Evolutionary conservation across 225 moss, liverwort and hornwort species (phyloP), one percentile per base, ranked within the genome.

Genomic region (Polytrichum formosum): DNA sequence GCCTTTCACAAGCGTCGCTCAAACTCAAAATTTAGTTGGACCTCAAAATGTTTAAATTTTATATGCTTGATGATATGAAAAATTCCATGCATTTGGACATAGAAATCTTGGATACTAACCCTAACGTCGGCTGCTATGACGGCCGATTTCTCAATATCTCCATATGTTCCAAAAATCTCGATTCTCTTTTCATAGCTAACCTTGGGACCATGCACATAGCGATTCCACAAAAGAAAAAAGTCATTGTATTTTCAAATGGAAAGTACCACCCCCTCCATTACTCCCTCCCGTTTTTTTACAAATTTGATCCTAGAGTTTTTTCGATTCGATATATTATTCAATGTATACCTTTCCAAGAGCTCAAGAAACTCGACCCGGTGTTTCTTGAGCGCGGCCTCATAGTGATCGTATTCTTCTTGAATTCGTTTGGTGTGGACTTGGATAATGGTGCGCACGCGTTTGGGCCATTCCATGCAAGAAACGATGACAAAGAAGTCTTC

Each of bases 401-500:
- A 91, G 9, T 74, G 70, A 60, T 96, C 91, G 55, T 93, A 96
- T 75, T 91, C 93, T 64, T 93, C 93, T 81, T 92, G 91, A n/a
- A 96, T 96, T 63, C 95, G 82, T 70, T 80, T 93, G 54, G 88
- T 86, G 67, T 96, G 95, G 10, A 93, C 93, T 68, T 79, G 77
- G 16, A 96, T 78, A 30, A 96, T 80, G 54, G 88, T 88, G 71
- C 65, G 77, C 18, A 96, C 77, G 0, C 95, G 91, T 64, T 91
- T 96, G 0, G 95, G 91, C 95, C 93, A 96, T 80, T 96, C 95
- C 64, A 91, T 91, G 0, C 82, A 83, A n/a, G 83, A 80, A 63
- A 96, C 68, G 77, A 90, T 82, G 19, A 88, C 54, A 55, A 78
- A 79, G 66, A 96, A 96, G 65, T 93, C 90, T 0, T 85, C 88